Evolutionary conservation across 108 stramenopile species (phyloP).

Genomic region (Nitzschia putrida): DNA sequence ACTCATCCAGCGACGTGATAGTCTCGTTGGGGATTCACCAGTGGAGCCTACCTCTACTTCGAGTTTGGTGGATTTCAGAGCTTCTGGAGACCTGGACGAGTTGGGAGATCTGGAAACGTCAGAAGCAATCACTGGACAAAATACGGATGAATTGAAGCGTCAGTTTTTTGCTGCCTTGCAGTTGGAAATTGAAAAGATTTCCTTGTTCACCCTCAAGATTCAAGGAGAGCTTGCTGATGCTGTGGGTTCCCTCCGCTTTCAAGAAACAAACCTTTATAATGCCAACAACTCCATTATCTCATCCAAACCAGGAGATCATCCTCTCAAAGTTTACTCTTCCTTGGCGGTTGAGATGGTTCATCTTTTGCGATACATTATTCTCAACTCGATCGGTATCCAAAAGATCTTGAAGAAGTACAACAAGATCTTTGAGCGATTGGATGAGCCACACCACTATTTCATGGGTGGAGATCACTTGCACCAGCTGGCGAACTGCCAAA

Average conservation of each 20-base stretch:
- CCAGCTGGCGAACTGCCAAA: constrained; percentile 48
- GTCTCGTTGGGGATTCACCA: neutral
- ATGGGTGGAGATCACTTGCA: constrained; percentile 44
- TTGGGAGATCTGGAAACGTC: neutral
- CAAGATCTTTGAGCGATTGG: constrained; percentile 41
- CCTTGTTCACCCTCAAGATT: constrained; percentile 56
- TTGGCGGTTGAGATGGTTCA: constrained; percentile 63
- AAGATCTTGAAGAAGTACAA: constrained; percentile 76
- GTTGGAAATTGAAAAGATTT: constrained; percentile 73
- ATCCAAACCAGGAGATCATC: neutral
- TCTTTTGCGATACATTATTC: constrained; percentile 58
- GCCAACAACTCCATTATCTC: neutral
- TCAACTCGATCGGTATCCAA: constrained; percentile 64
- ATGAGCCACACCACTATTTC: constrained; percentile 28
- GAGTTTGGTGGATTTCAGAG: neutral
- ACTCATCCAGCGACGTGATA: neutral
- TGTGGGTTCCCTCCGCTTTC: constrained; percentile 46
- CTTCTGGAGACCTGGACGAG: neutral
- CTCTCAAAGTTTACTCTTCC: constrained; percentile 7
- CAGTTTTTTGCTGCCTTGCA: constrained; percentile 46
- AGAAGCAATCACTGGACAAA: neutral
- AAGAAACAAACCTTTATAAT: constrained; percentile 22
- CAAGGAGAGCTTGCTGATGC: constrained; percentile 63
- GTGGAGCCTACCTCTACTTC: neutral
- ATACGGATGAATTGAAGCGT: constrained; percentile 28